phyloP scores from a whole-genome alignment of 495 filamentous ascomycete species.

The Penicillium odoratum region DNA sequence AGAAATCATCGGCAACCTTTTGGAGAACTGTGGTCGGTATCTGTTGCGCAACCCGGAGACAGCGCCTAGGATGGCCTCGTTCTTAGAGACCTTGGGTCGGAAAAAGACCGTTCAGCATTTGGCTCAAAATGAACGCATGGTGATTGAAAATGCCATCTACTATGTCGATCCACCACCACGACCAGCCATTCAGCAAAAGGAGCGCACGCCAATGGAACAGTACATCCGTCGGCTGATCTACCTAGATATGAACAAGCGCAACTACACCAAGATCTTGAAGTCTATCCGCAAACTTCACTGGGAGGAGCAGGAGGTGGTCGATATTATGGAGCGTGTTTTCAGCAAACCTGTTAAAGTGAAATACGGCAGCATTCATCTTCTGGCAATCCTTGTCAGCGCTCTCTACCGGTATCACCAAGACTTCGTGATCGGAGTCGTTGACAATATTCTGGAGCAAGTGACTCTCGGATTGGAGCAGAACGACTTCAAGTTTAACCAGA shows the following conservation, averaged over 20 bases:
- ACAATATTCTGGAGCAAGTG: conserved; percentile 86
- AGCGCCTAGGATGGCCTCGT: conserved; percentile 85
- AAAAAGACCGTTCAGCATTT: conserved; percentile 96
- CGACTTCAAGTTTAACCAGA: conserved; percentile 97
- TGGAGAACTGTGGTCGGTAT: conserved; percentile 97
- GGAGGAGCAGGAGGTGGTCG: conserved; percentile 88
- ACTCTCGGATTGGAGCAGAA: conserved; percentile 88
- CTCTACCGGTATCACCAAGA: conserved; percentile 89
- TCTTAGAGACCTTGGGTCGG: conserved; percentile 89
- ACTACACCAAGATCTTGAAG: conserved; percentile 88
- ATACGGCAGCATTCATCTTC: conserved; percentile 93
- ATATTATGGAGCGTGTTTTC: conserved; percentile 85
- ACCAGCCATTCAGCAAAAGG: conserved; percentile 93
- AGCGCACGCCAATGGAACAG: conserved; percentile 87
- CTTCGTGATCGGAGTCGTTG: conserved; percentile 84
- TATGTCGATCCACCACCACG: conserved; percentile 95
- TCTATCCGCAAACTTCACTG: conserved; percentile 94
- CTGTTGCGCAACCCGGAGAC: conserved; percentile 92
- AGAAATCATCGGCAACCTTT: conserved; percentile 94
- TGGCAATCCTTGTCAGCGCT: conserved; percentile 87
- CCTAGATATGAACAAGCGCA: conserved; percentile 87
- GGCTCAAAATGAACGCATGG: conserved; percentile 94
- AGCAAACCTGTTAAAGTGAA: conserved; percentile 96
- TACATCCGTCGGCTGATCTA: conserved; percentile 93
- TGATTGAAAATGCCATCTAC: conserved; percentile 97